Evolutionary conservation across 805 yeast genomes (phyloP).

Genomic region (Candida morakotiae): DNA sequence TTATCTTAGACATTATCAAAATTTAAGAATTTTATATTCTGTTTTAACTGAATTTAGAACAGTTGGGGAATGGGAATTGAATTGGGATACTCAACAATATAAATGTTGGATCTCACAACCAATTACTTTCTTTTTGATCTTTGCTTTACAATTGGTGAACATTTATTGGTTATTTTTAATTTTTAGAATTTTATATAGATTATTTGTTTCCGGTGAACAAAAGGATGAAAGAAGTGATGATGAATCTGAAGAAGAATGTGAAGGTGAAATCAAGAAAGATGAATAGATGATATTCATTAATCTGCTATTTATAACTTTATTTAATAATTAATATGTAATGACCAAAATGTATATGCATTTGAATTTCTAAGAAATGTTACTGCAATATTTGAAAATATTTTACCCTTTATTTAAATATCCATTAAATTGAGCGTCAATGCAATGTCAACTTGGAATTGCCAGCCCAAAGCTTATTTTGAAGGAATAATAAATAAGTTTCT

Average conservation of each 20-base stretch:
- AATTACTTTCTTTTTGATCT: constrained; percentile 74
- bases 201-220: constrained; percentile 49
- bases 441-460: no score
- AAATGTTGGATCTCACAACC: constrained; percentile 95
- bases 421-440: no score
- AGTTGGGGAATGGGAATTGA: constrained; percentile 75
- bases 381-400: no score
- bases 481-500: no score
- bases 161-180: constrained; percentile 84
- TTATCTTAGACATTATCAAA: constrained; percentile 84
- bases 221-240: constrained; percentile 86
- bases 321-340: constrained; percentile 3
- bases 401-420: no score
- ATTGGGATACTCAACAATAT: constrained; percentile 89
- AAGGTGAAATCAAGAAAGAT: constrained; percentile 18
- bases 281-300: constrained; percentile 9
- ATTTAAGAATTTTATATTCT: constrained; percentile 77
- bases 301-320: neutral
- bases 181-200: constrained; percentile 69
- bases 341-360: neutral
- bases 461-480: no score
- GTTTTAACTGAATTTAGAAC: constrained; percentile 81
- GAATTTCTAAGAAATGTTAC: no score
- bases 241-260: constrained; percentile 51
- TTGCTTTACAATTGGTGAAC: constrained; percentile 82